These are phyloP conservation scores for Beta lomatogona DNA, from an alignment of 179 eudicot species.

Conservation along the genomic window DNA sequence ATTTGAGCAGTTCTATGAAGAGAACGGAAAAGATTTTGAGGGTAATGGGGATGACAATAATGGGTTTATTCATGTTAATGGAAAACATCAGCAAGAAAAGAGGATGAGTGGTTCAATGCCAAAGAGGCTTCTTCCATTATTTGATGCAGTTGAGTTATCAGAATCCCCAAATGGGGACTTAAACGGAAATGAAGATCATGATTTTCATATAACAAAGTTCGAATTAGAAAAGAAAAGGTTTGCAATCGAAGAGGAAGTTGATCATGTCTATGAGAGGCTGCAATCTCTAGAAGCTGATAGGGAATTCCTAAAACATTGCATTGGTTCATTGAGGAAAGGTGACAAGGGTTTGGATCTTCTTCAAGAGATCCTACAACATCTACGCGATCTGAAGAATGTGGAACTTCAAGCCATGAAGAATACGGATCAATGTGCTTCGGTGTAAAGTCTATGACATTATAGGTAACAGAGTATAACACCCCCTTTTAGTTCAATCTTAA, in stretches of 20 bases:
- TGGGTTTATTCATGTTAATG: slow-evolving; percentile 40
- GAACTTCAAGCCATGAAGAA: slow-evolving; percentile 63
- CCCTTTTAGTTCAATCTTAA: slow-evolving; percentile 3
- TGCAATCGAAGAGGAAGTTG: slow-evolving; percentile 46
- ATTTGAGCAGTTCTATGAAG: slow-evolving; percentile 43
- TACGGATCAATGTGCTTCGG: slow-evolving; percentile 34
- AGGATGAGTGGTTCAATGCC: slow-evolving; percentile 50
- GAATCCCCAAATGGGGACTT: slow-evolving; percentile 32
- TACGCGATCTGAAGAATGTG: slow-evolving; percentile 56
- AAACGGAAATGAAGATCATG: slow-evolving; percentile 33
- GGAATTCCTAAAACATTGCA: slow-evolving; percentile 49
- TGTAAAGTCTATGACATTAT: slow-evolving; percentile 18
- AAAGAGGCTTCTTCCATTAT: slow-evolving; percentile 65
- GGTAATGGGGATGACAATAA: slow-evolving; percentile 18
- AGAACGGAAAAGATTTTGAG: slow-evolving; percentile 34
- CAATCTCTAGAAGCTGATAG: slow-evolving; percentile 52
- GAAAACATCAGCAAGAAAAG: slow-evolving; percentile 37
- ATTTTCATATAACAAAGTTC: slow-evolving; percentile 30
- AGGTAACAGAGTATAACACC: slow-evolving; percentile 14
- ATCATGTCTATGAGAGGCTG: slow-evolving; percentile 46
- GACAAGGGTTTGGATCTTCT: slow-evolving; percentile 50
- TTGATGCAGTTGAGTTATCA: slow-evolving; percentile 53
- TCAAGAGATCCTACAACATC: slow-evolving; percentile 52
- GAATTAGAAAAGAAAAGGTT: slow-evolving; percentile 44
- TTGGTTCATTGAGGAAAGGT: slow-evolving; percentile 52